Evolutionary conservation across 352 stramenopile species (phyloP).

Genomic region (Globisporangium paroecandrum): DNA sequence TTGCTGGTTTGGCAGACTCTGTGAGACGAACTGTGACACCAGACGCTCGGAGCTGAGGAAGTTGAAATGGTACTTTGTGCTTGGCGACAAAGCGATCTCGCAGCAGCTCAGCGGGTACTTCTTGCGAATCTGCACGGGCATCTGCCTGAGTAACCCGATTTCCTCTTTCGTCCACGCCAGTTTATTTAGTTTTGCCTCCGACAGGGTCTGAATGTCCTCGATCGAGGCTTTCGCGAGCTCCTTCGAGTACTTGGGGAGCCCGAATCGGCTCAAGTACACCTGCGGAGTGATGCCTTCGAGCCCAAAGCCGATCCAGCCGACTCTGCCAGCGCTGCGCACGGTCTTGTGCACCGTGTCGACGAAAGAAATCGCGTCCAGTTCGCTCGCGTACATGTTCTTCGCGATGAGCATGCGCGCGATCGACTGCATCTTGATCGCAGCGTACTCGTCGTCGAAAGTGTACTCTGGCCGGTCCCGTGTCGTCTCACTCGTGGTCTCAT

Average conservation of each 20-base stretch:
- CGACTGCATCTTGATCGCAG: constrained; percentile 63
- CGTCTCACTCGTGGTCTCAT: constrained; percentile 34
- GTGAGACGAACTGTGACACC: constrained; percentile 43
- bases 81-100: constrained; percentile 26
- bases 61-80: constrained; percentile 57
- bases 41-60: constrained; percentile 49
- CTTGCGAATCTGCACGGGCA: constrained; percentile 19
- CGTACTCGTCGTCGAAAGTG: constrained; percentile 63
- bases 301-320: constrained; percentile 68
- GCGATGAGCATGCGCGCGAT: constrained; percentile 47
- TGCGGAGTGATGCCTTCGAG: constrained; percentile 62
- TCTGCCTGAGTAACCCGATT: constrained; percentile 28
- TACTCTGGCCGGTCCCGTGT: constrained; percentile 64
- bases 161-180: constrained; percentile 67
- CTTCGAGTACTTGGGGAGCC: constrained; percentile 48
- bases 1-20: constrained; percentile 74
- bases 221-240: constrained; percentile 27
- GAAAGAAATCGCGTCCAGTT: constrained; percentile 44
- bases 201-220: constrained; percentile 29
- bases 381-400: constrained; percentile 19
- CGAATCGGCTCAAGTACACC: constrained; percentile 56
- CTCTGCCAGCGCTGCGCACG: constrained; percentile 6
- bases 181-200: constrained; percentile 36
- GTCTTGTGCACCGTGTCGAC: constrained; percentile 33
- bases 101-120: constrained; percentile 35